Percentiles rank a stretch among this genome's conserved stretches.
Evolutionary conservation across 257 asterid species (phyloP).

Genomic region (Parsonsia alboflavescens): DNA sequence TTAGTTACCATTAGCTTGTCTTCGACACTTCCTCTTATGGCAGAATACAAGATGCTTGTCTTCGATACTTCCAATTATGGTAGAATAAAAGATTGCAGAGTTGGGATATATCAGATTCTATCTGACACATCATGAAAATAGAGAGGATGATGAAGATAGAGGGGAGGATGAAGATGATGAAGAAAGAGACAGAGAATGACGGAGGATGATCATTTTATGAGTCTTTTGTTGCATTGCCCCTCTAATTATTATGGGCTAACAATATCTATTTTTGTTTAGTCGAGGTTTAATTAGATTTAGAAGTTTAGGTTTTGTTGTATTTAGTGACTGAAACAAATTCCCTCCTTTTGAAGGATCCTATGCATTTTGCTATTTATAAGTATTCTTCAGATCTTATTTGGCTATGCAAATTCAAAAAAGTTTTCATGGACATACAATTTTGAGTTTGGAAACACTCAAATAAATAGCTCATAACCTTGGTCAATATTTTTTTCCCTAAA

Average conservation of each 20-base stretch:
- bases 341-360: too few species aligned
- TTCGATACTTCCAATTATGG: too few species aligned
- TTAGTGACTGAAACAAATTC: not conserved
- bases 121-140: too few species aligned
- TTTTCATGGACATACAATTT: too few species aligned
- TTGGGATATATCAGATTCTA: constrained; percentile 86
- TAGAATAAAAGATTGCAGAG: constrained; percentile 93
- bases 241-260: not conserved
- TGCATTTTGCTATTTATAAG: not conserved
- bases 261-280: not conserved
- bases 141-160: too few species aligned
- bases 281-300: not conserved
- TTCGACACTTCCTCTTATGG: constrained; percentile 79
- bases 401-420: not conserved
- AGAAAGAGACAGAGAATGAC: too few species aligned
- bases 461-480: too few species aligned
- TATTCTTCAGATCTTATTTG: not conserved
- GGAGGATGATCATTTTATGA: not conserved
- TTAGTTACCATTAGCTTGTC: constrained; percentile 73
- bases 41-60: too few species aligned
- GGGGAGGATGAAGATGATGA: too few species aligned
- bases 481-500: too few species aligned
- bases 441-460: too few species aligned
- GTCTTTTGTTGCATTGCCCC: too few species aligned
- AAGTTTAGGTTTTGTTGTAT: not conserved